These are phyloP conservation scores for Crithidia bombi DNA, from an alignment of 208 protist genomes.

Conservation along the genomic window DNA sequence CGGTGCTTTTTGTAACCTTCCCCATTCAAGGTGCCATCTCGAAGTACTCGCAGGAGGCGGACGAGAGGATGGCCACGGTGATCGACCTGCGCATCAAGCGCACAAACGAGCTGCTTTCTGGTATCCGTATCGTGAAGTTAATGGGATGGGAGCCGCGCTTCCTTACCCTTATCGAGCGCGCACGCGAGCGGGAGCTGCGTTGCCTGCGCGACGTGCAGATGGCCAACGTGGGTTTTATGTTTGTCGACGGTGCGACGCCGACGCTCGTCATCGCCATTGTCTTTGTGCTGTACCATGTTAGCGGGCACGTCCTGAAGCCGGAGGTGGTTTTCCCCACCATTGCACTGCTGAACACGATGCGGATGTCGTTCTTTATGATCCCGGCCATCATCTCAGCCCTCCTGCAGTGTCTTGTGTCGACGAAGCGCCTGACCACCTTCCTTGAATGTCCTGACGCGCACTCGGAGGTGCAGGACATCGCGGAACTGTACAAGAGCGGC, in stretches of 20 bases:
- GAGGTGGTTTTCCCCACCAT: conserved; percentile 90
- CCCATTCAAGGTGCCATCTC: conserved; percentile 61
- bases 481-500: conserved; percentile 14
- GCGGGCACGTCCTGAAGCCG: conserved; percentile 67
- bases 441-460: conserved; percentile 49
- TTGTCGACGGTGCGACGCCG: conserved; percentile 70
- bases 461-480: conserved; percentile 27
- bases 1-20: conserved; percentile 60
- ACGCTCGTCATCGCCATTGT: conserved; percentile 64
- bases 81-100: conserved; percentile 86
- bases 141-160: conserved; percentile 89
- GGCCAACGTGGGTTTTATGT: conserved; percentile 41
- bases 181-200: conserved; percentile 58
- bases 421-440: conserved; percentile 67
- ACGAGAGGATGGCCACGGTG: conserved; percentile 34
- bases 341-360: conserved; percentile 88
- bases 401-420: conserved; percentile 76
- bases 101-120: conserved; percentile 89
- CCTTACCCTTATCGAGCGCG: conserved; percentile 40
- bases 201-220: conserved; percentile 43
- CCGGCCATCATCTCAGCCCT: conserved; percentile 69
- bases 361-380: conserved; percentile 91
- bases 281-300: conserved; percentile 56
- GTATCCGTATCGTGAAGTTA: conserved; percentile 92
- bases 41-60: conserved; percentile 40